Base-by-base conservation (phyloP, 495 filamentous ascomycete species). In the Recurvomyces mirabilis region DNA sequence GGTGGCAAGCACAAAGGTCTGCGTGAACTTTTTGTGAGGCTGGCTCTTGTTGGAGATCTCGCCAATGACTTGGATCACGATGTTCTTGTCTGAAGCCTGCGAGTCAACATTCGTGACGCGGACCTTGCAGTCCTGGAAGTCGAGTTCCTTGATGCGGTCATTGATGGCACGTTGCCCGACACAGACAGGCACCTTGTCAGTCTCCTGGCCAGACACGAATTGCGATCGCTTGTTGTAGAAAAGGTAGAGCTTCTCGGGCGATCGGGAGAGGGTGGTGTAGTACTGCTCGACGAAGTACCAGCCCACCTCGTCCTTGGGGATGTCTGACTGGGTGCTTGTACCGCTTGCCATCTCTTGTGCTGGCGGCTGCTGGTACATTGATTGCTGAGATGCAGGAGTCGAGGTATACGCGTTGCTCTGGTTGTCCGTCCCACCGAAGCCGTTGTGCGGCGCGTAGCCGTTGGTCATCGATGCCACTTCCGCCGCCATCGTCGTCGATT, bases 201-300 rank as follows among this genome's bases (percentile, higher is more conserved):
- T 84, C 65, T 98, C 91, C 37, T 78, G 77, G 48, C 60, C 66
- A 18, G 53, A 65, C 17, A 69, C 65, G 37, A 61, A 66, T 44
- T 68, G 65, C 22, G 66, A 69, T 9, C 61, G 59, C 53, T 68
- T 68, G 57, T 61, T 65, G 58, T 68, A 69, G 57, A 69, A 69
- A 41, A 69, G 63, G 58, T 87, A 86, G 48, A 98, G 77, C 65
- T 89, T 93, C 55, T 94, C 88, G 13, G 93, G 91, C 47, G 70
- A 82, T 61, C 86, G 84, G 77, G 86, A 94, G 56, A 98, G 72
- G 51, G 85, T 98, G 49, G 86, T 96, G 64, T 98, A 98, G 71
- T 93, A 96, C 60, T 94, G 87, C 73, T 98, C 93, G 25, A 96
- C 91, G 52, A 98, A 98, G 64, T 87, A 95, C 91, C 91, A 98